A percentile compares a stretch with the other conserved stretches of the same genome.
phyloP scores from a whole-genome alignment of 495 filamentous ascomycete genomes.

The Daldinia decipiens region DNA sequence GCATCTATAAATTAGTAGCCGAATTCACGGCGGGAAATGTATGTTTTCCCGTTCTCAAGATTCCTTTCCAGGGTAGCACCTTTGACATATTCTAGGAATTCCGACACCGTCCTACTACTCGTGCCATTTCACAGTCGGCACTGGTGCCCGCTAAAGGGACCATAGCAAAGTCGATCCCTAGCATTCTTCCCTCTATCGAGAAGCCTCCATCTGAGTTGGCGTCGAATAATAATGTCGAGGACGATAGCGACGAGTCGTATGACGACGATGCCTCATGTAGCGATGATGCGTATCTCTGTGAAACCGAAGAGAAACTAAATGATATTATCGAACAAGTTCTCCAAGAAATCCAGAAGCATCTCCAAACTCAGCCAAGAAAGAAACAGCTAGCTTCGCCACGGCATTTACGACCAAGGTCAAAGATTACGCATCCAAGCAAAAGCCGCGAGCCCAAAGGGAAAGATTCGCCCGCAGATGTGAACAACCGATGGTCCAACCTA shows the following conservation, averaged over 20 bases:
- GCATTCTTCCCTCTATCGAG: conserved; percentile 31
- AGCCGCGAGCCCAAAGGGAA: conserved; percentile 23
- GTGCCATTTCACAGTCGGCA: not conserved
- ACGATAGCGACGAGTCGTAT: not conserved
- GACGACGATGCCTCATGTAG: conserved; percentile 2
- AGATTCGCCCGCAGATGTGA: conserved; percentile 18
- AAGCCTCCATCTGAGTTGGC: not conserved
- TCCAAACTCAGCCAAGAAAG: conserved; percentile 10
- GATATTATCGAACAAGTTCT: not conserved
- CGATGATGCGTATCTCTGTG: not conserved
- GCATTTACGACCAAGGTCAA: conserved; percentile 32
- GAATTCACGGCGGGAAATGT: conserved; percentile 31
- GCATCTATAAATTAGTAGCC: conserved; percentile 31
- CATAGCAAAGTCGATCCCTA: not conserved
- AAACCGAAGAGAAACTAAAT: not conserved
- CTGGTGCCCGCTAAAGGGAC: not conserved
- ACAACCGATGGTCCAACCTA: conserved; percentile 30
- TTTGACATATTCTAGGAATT: conserved; percentile 32
- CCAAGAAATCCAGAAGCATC: not conserved
- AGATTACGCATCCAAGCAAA: conserved; percentile 38
- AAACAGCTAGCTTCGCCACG: conserved; percentile 22
- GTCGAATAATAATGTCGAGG: not conserved
- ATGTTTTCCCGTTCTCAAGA: conserved; percentile 14
- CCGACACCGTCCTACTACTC: not conserved
- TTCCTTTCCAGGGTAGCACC: not conserved